phyloP scores from a whole-genome alignment of 1,284 basidiomycete species.

The Tilletia walkeri region DNA sequence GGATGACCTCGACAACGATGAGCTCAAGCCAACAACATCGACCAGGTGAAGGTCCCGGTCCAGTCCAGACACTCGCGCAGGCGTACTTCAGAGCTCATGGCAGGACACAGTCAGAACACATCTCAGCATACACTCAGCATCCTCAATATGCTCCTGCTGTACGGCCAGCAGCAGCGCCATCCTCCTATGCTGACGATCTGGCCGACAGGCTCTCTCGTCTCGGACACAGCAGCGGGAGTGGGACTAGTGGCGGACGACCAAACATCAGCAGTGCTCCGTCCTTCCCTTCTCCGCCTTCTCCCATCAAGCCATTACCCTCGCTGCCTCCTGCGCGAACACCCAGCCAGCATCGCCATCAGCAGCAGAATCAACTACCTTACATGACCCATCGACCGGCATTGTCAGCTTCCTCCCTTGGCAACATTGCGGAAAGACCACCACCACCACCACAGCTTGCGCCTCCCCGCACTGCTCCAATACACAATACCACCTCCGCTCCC shows the following conservation, averaged over 20 bases:
- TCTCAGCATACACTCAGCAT: not conserved
- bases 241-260: not conserved
- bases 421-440: not conserved
- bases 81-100: not conserved
- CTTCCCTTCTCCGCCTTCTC: not conserved
- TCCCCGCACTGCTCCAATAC: not conserved
- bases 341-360: conserved; percentile 13
- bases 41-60: not conserved
- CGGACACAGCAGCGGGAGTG: not conserved
- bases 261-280: too few species aligned
- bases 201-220: not conserved
- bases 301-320: not conserved
- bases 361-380: conserved; percentile 6
- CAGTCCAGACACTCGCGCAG: conserved; percentile 10
- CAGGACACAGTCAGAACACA: conserved; percentile 7
- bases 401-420: not conserved
- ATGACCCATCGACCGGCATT: not conserved
- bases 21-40: not conserved
- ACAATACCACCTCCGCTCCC: too few species aligned
- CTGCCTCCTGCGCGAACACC: conserved; percentile 5
- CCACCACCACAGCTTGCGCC: not conserved
- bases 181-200: not conserved
- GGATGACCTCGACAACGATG: not conserved
- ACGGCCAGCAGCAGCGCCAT: not conserved
- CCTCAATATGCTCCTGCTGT: too few species aligned